Conservation (phyloP, 148 eudicot species). For the Chenopodium quinoa region DNA sequence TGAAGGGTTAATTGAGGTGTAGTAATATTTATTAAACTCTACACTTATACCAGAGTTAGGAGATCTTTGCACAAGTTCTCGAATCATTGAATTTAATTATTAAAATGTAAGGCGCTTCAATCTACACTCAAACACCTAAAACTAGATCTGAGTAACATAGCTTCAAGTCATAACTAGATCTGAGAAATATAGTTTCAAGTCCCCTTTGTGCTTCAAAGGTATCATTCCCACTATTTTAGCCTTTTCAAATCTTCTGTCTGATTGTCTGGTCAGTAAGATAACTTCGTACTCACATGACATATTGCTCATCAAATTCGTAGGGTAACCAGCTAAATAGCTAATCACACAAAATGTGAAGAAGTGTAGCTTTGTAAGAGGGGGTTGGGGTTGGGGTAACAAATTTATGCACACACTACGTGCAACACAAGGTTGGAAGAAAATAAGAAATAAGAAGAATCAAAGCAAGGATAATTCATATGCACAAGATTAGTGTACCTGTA, state of each 20-base stretch:
- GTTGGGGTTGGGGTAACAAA: no score
- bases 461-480: background rate
- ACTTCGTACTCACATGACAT: background rate
- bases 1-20: background rate
- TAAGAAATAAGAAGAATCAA: background rate
- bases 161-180: no score
- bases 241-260: background rate
- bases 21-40: background rate
- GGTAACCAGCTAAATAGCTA: background rate
- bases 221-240: background rate
- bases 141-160: background rate
- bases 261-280: background rate
- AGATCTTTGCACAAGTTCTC: background rate
- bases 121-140: background rate
- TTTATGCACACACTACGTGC: background rate
- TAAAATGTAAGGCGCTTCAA: background rate
- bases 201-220: background rate
- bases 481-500: constrained; percentile 58
- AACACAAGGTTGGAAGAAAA: background rate
- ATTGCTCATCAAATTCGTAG: background rate
- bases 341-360: background rate
- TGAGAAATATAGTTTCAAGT: no score
- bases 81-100: background rate
- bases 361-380: background rate
- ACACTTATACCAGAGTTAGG: background rate